A percentile compares a stretch with the other conserved stretches of the same genome.
Evolutionary conservation across 2,329 filamentous ascomycete species (phyloP).

Genomic region (Apiospora arundinis): DNA sequence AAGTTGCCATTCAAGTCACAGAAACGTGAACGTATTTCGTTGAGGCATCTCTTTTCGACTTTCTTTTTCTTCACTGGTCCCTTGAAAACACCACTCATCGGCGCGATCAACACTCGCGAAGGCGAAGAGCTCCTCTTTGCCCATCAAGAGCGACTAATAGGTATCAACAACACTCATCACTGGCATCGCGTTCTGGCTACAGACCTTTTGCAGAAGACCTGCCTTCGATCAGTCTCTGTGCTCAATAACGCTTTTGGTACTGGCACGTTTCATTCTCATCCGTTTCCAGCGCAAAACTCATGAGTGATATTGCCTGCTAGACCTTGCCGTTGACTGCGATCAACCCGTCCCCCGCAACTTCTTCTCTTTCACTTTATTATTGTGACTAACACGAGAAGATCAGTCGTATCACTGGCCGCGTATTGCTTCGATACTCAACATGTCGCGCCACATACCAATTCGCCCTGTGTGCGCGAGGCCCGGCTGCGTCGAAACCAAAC

Average conservation of each 20-base stretch:
- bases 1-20: too few species aligned
- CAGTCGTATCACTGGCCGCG: not conserved
- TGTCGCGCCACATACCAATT: not conserved
- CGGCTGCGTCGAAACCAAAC: not conserved
- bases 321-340: not conserved
- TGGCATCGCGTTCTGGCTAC: too few species aligned
- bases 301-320: not conserved
- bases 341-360: not conserved
- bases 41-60: not conserved
- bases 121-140: too few species aligned
- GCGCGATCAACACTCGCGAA: too few species aligned
- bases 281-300: not conserved
- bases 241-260: too few species aligned
- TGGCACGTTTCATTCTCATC: too few species aligned
- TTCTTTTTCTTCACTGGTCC: not conserved
- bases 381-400: not conserved
- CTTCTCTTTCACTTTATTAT: not conserved
- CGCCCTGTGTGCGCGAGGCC: not conserved
- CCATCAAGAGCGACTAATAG: too few species aligned
- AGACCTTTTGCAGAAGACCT: too few species aligned
- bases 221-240: too few species aligned
- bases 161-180: too few species aligned
- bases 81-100: too few species aligned
- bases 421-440: not conserved
- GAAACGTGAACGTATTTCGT: too few species aligned